phyloP scores from a whole-genome alignment of 345 rosid genomes.

The Populus ilicifolia region DNA sequence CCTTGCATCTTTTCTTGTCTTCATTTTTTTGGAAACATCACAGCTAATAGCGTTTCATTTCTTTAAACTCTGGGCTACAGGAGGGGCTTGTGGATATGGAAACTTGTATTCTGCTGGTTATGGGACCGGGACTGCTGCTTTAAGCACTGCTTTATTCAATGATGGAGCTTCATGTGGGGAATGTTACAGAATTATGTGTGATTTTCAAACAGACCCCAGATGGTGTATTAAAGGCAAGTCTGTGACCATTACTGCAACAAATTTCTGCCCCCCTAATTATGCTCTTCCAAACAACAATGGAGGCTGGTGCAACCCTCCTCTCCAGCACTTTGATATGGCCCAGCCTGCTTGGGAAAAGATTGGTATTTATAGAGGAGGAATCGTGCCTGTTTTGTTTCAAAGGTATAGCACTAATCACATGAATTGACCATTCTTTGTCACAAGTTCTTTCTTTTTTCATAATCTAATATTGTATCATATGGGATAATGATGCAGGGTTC shows the following conservation, averaged over 20 bases:
- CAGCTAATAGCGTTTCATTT: background rate
- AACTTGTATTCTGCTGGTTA: conserved; percentile 30
- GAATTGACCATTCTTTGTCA: background rate
- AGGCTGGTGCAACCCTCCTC: conserved; percentile 99
- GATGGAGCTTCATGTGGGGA: conserved; percentile 29
- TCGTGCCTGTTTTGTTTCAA: conserved; percentile 74
- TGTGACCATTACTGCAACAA: conserved; percentile 26
- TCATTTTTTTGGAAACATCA: background rate
- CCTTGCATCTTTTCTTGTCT: too few species aligned
- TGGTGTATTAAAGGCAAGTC: conserved; percentile 28
- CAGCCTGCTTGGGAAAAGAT: conserved; percentile 92
- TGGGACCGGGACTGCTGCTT: conserved; percentile 28
- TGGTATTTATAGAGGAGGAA: conserved; percentile 78
- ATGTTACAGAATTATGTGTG: conserved; percentile 28
- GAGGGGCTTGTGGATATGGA: conserved; percentile 35
- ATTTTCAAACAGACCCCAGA: conserved; percentile 17
- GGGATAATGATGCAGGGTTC: conserved; percentile 48
- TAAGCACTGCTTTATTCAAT: conserved; percentile 33
- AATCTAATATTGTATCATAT: background rate
- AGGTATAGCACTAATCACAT: conserved; percentile 31
- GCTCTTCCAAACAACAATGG: conserved; percentile 70
- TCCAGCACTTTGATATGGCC: conserved; percentile 91
- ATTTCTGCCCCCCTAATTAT: conserved; percentile 36
- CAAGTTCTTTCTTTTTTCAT: background rate
- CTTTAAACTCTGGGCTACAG: conserved; percentile 1